Evolutionary conservation across 192 early-diverging fungal species (phyloP), one percentile per base, ranked within the genome.

Genomic region (Powellomyces hirtus): DNA sequence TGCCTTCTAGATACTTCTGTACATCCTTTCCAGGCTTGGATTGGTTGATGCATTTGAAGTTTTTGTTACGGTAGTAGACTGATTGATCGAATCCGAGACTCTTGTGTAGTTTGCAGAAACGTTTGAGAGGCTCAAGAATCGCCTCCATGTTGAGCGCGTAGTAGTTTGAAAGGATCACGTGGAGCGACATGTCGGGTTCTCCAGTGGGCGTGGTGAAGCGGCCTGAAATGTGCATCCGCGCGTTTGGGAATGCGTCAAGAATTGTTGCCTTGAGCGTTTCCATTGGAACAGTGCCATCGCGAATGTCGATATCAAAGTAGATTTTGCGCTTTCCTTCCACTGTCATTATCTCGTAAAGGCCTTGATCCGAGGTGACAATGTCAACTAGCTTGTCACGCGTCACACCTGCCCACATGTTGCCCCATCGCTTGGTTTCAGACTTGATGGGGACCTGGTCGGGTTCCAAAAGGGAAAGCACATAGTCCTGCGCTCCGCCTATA

Each of bases 21-120:
- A 59, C 38, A 2, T 3, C 26, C 50, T 60, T 4, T 18, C 45
- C 34, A 13, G 44, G 38, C 40, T 59, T 69, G 3, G 57, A 11
- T 35, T 69, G 67, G 27, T 60, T 60, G 45, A 69, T 69, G 34
- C 57, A 59, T 29, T 69, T 69, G 37, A 61, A 60, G 29, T 59
- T 45, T 24, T 38, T 20, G 33, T 69, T 69, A 30, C 61, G 59
- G 22, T 6, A 49, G 34, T 60, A 69, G 16, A 69, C 58, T 26
- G 11, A 3, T 34, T 38, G 7, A 35, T 69, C 67, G 34, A 69
- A 69, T 22, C 67, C 67, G 18, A 49, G 33, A 4, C 22, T 22
- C 35, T 50, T 34, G 40, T 60, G 44, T 34, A 52, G 14, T 5
- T 10, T 8, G 16, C 8, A 10, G 29, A 62, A 62, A 10, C 20